phyloP scores from a whole-genome alignment of 495 filamentous ascomycete genomes.

The Daldinia loculata region DNA sequence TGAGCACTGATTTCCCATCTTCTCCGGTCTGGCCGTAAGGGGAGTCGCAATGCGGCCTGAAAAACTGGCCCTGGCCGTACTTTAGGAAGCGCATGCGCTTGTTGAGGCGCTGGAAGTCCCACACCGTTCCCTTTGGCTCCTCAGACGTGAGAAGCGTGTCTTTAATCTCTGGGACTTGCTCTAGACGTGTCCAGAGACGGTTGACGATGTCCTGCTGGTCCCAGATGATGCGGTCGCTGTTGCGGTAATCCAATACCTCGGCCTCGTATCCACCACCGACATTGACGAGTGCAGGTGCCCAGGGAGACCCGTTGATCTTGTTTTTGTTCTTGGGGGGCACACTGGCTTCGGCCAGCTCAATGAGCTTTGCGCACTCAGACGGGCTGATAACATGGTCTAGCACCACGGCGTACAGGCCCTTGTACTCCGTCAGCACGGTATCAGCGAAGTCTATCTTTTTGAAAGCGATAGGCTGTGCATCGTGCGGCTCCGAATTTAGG shows the following conservation, averaged over 20 bases:
- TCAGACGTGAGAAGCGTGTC: slow-evolving; percentile 39
- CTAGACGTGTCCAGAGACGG: slow-evolving; percentile 66
- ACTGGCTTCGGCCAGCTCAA: slow-evolving; percentile 65
- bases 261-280: slow-evolving; percentile 68
- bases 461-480: slow-evolving; percentile 46
- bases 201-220: slow-evolving; percentile 69
- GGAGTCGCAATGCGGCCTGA: slow-evolving; percentile 79
- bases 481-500: slow-evolving; percentile 42
- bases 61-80: slow-evolving; percentile 81
- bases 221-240: slow-evolving; percentile 79
- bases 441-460: slow-evolving; percentile 62
- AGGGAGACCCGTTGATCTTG: slow-evolving; percentile 47
- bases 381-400: slow-evolving; percentile 71
- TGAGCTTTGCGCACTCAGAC: slow-evolving; percentile 66
- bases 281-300: slow-evolving; percentile 76
- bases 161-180: slow-evolving; percentile 41
- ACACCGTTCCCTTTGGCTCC: slow-evolving; percentile 9
- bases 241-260: slow-evolving; percentile 64
- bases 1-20: slow-evolving; percentile 60
- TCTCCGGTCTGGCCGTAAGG: slow-evolving; percentile 64
- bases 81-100: slow-evolving; percentile 83
- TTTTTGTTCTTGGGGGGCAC: slow-evolving; percentile 38
- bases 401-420: slow-evolving; percentile 64
- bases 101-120: slow-evolving; percentile 71
- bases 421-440: slow-evolving; percentile 63